Conservation (phyloP, 2,329 filamentous ascomycete species). For the Cercospora sesami region DNA sequence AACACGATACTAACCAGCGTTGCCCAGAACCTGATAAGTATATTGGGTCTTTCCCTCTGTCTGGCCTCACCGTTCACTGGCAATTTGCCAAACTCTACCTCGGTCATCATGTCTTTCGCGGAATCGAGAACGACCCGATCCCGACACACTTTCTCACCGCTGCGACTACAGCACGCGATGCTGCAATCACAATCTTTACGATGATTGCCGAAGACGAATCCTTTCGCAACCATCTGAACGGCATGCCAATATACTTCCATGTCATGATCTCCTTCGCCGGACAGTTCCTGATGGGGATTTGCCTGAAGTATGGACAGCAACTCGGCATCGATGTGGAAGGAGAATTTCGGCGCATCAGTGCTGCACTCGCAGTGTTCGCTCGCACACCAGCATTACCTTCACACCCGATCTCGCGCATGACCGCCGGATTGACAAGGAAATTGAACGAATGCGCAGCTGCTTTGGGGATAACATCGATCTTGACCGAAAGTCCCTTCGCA, state of each 20-base stretch:
- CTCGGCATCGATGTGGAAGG: conserved; percentile 22
- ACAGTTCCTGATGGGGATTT: conserved; percentile 54
- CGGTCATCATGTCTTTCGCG: conserved; percentile 51
- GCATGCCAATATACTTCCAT: conserved; percentile 55
- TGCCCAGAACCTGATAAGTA: conserved; percentile 45
- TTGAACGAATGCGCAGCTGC: conserved; percentile 20
- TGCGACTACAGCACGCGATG: conserved; percentile 50
- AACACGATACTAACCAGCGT: conserved; percentile 9
- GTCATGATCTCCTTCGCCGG: conserved; percentile 57
- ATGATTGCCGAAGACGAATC: conserved; percentile 48
- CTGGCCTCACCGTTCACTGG: conserved; percentile 51
- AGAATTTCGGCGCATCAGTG: conserved; percentile 18
- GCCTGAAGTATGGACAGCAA: conserved; percentile 44
- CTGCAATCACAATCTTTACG: conserved; percentile 49
- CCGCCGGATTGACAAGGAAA: conserved; percentile 21
- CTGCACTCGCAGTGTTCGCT: conserved; percentile 22
- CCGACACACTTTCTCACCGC: conserved; percentile 51
- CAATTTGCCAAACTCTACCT: conserved; percentile 57
- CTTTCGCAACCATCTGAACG: conserved; percentile 44
- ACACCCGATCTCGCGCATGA: conserved; percentile 23
- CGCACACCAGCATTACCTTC: conserved; percentile 15
- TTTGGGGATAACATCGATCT: conserved; percentile 17
- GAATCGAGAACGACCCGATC: conserved; percentile 51
- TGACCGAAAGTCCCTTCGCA: conserved; percentile 29
- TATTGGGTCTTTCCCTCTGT: conserved; percentile 39